Base-by-base conservation (phyloP, 306 rosid species). In the Styphnolobium japonicum region DNA sequence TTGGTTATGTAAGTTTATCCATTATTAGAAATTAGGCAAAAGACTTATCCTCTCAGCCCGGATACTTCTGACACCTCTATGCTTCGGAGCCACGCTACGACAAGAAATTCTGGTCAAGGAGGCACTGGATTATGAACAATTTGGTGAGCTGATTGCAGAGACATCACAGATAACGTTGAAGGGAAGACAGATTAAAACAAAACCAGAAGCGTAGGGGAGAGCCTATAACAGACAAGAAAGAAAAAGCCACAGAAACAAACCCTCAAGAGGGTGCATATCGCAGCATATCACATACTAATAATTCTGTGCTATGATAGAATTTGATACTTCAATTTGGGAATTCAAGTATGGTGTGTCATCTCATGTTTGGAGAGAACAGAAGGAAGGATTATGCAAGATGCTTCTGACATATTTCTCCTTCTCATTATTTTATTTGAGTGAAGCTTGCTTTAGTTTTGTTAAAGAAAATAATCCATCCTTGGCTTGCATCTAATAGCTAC, bases 191-290 rank as follows among this genome's bases (percentile, higher is more conserved):
- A 84, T 53, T 46, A 60, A 80, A 74, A 80, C 79, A 83, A 81
- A 80, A 77, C 16, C 79, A 69, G 65, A 55, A 46, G 76, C 66
- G 62, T 10, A 80, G 33, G 48, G 58, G 84, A 22, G 73, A 74
- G 43, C 10, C 62, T 68, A 34, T 39, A 40, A 33, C 46, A 70
- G 77, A 76, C 85, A 82, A 82, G 79, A 69, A 82, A 60, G 75
- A 77, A 77, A 57, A 33, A 56, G 82, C 25, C 55, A 62, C 22
- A 61, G 31, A 42, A 33, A 43, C 67, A 84, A 56, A 76, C 40
- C 39, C 81, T 77, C 75, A 73, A 19, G 45, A 79, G 86, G 86
- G 88, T 85, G 84, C 89, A 82, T 82, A 86, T 86, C 85, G 12
- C 48, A 70, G 69, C 90, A 83, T 82, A 77, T 85, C 81, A 65